Evolutionary conservation across 306 rosid genomes (phyloP), one percentile per base, ranked within the genome.

Genomic region (Dryas octopetala): DNA sequence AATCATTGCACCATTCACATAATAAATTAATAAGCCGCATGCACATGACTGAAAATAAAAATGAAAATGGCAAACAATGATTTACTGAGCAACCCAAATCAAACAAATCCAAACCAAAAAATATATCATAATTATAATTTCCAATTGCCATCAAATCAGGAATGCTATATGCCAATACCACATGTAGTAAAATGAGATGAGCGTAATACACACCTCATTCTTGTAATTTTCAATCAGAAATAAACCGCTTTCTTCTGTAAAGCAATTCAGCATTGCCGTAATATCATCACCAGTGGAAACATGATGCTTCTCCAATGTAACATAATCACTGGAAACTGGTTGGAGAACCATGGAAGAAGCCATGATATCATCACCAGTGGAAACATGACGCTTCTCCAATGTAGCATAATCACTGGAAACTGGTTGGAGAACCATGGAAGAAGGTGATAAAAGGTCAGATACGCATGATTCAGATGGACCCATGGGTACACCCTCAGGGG

Each of bases 171-270:
- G 23, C 38, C 10, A 8, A 9, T n/a, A 41, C 63, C 16, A 53
- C n/a, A 70, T 10, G 12, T 43, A 43, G 55, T 9, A 1, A 76
- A 52, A 23, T 0, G 62, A 15, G 14, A 72, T 49, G 16, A 63
- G 58, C 41, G 15, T n/a, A 51, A 7, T 68, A 57, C 70, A 54
- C 65, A 88, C 96, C 93, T 89, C 78, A 76, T 4, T 53, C 59
- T 16, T 44, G 61, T 58, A 17, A 66, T 54, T 83, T 71, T 46
- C 74, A 53, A 38, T 59, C 68, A 55, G 12, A 38, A 40, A 40
- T 38, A 12, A 5, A 50, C 70, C 5, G 68, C 61, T 55, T 0
- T 68, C 71, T 63, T 63, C 89, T 4, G 40, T 15, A 47, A 75
- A 80, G 62, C 26, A 41, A 15, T 74, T 84, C 44, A 65, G 15